A percentile compares a stretch with the other conserved stretches of the same genome.
Conservation (phyloP, 306 rosid genomes). For the Corylus heterophylla region DNA sequence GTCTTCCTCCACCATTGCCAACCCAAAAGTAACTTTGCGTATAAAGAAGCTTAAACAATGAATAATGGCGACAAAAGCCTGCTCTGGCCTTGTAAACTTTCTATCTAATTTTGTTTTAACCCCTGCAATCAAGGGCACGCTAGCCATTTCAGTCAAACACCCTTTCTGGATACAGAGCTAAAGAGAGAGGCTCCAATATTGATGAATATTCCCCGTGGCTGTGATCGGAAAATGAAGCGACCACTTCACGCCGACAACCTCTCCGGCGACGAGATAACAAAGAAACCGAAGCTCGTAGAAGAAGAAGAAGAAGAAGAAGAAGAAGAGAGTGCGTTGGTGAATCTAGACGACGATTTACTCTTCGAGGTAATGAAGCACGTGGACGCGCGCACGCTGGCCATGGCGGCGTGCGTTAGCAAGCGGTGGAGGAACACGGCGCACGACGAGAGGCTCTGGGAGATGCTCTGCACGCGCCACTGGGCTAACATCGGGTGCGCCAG, state of each 20-base stretch:
- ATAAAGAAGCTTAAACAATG: neutral
- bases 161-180: neutral
- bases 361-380: constrained; percentile 1
- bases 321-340: neutral
- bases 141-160: neutral
- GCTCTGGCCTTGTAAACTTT: neutral
- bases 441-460: neutral
- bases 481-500: constrained; percentile 3
- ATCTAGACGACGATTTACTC: neutral
- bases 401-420: constrained; percentile 5
- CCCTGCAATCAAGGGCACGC: neutral
- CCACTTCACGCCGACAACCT: neutral
- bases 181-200: neutral
- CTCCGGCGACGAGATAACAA: neutral
- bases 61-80: neutral
- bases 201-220: neutral
- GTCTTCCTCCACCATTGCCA: neutral
- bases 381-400: neutral
- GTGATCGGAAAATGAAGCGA: neutral
- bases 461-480: neutral
- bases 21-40: neutral
- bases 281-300: neutral
- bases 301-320: neutral
- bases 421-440: neutral
- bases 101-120: neutral